Conservation (phyloP, 2,329 filamentous ascomycete genomes). For the Microdochium trichocladiopsis region DNA sequence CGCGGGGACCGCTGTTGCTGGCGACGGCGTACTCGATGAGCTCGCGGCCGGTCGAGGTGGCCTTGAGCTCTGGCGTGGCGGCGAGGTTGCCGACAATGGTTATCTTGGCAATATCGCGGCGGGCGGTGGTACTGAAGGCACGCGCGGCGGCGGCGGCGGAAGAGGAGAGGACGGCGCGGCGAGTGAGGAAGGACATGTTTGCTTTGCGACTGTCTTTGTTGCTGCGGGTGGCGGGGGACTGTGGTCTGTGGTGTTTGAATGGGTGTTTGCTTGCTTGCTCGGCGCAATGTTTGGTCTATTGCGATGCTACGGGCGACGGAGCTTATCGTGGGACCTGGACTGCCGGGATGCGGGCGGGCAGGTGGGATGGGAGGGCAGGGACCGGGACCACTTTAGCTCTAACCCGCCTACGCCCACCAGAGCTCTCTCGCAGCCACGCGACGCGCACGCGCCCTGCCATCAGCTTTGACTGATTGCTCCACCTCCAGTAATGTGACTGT, state of each 20-base stretch:
- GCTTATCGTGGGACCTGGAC: too few species aligned
- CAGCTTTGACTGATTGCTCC: neutral
- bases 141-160: conserved; percentile 46
- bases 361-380: neutral
- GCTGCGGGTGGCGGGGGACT: neutral
- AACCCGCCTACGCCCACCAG: neutral
- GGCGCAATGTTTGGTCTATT: too few species aligned
- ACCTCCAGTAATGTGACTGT: too few species aligned
- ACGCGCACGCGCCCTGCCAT: neutral
- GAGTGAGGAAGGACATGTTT: conserved; percentile 40
- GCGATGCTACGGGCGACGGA: too few species aligned
- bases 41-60: conserved; percentile 65
- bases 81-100: conserved; percentile 81
- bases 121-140: conserved; percentile 68
- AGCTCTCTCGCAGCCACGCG: neutral
- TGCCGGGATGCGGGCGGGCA: neutral
- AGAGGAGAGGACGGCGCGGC: conserved; percentile 35
- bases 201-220: conserved; percentile 20
- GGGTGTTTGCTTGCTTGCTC: neutral
- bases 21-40: conserved; percentile 73
- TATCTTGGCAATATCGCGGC: conserved; percentile 67
- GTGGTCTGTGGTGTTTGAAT: neutral
- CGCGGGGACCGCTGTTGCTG: conserved; percentile 56
- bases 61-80: conserved; percentile 66
- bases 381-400: neutral